phyloP scores from a whole-genome alignment of 2,329 filamentous ascomycete species.

The Tolypocladium tropicale region DNA sequence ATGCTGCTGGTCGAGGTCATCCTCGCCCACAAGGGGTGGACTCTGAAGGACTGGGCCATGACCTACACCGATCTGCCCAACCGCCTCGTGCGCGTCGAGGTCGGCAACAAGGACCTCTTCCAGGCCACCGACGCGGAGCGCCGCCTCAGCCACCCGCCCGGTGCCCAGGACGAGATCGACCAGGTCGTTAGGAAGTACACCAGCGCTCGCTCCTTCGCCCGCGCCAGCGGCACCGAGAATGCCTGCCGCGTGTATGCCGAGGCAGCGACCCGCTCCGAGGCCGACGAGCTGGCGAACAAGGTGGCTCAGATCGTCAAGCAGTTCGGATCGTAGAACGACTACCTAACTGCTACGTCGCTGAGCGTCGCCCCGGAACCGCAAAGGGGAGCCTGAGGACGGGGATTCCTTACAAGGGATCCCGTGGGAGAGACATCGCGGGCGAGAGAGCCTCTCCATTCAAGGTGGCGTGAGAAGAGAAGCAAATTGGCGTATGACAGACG shows the following conservation, averaged over 20 bases:
- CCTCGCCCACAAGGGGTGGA: slow-evolving; percentile 90
- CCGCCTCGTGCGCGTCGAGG: slow-evolving; percentile 86
- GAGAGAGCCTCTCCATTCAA: not conserved
- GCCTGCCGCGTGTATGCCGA: slow-evolving; percentile 94
- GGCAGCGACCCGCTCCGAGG: slow-evolving; percentile 78
- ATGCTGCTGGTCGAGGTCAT: slow-evolving; percentile 94
- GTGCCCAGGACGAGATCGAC: slow-evolving; percentile 80
- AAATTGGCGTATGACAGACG: not conserved
- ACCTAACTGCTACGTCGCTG: not conserved
- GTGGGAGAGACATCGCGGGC: not conserved
- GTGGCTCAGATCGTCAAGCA: slow-evolving; percentile 68
- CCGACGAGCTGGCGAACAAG: slow-evolving; percentile 79
- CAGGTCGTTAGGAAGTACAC: slow-evolving; percentile 82
- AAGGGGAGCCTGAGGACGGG: too few species aligned
- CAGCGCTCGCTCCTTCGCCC: slow-evolving; percentile 79
- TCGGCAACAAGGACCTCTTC: slow-evolving; percentile 80
- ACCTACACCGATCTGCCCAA: slow-evolving; percentile 94
- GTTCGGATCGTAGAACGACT: slow-evolving; percentile 23
- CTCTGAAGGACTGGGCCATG: slow-evolving; percentile 78
- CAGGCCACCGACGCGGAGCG: slow-evolving; percentile 88
- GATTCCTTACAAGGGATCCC: not conserved
- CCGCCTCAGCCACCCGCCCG: slow-evolving; percentile 67
- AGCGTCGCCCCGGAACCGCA: not conserved
- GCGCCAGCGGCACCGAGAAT: slow-evolving; percentile 91
- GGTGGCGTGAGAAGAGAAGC: not conserved